Conservation (phyloP, 495 filamentous ascomycete genomes). For the Penicillium cosmopolitanum region DNA sequence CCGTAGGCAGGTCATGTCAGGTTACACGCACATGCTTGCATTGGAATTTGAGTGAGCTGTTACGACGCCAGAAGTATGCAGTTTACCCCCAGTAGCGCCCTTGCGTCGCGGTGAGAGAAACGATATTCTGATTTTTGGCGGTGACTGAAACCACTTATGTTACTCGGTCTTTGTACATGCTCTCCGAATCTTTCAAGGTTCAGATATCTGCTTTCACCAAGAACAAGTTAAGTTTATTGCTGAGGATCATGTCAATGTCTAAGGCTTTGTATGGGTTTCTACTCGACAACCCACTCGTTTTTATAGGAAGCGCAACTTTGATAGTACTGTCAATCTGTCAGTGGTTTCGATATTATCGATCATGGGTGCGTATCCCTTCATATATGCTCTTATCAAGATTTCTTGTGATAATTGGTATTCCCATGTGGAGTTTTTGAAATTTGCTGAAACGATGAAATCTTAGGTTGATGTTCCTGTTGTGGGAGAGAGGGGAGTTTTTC, state of each 20-base stretch:
- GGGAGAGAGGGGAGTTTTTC: not conserved
- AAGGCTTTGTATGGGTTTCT: not conserved
- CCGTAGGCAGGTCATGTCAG: not conserved
- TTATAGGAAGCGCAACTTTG: not conserved
- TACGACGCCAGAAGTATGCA: not conserved
- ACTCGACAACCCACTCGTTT: not conserved
- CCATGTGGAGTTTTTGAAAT: not conserved
- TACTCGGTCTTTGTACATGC: not conserved
- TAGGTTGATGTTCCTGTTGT: slow-evolving; percentile 1
- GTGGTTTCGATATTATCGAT: not conserved
- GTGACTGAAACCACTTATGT: not conserved
- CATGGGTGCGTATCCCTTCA: not conserved
- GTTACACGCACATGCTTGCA: not conserved
- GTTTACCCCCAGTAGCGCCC: not conserved
- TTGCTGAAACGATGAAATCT: not conserved
- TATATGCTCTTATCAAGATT: not conserved
- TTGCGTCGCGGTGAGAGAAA: not conserved
- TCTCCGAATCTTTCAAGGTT: not conserved
- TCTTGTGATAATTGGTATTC: not conserved
- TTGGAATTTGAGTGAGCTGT: not conserved
- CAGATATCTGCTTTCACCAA: not conserved
- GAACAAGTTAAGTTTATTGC: not conserved
- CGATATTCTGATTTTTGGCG: not conserved
- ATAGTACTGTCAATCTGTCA: not conserved
- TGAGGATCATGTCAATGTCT: not conserved